Conservation (phyloP, 768 basidiomycete genomes). For the Fibroporia radiculosa region DNA sequence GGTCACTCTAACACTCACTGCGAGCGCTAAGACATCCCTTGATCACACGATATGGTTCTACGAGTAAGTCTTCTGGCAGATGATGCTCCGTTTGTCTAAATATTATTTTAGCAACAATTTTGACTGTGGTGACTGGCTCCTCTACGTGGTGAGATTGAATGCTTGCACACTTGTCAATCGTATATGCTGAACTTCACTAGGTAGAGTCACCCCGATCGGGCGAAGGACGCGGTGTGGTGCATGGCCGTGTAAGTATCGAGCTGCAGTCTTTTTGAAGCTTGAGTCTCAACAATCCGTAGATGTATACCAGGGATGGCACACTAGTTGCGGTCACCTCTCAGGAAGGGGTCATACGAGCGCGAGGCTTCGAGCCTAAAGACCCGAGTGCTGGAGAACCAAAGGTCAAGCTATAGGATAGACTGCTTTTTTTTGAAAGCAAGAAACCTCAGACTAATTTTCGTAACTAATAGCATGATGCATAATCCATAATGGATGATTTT, state of each 20-base stretch:
- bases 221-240: constrained; percentile 61
- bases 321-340: constrained; percentile 74
- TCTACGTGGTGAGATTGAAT: constrained; percentile 64
- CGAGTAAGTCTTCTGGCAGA: constrained; percentile 34
- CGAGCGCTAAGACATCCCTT: constrained; percentile 46
- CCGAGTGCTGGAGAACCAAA: no score
- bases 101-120: constrained; percentile 48
- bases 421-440: no score
- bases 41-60: constrained; percentile 82
- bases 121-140: constrained; percentile 72
- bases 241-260: constrained; percentile 52
- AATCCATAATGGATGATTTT: no score
- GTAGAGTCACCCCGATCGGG: constrained; percentile 56
- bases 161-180: not conserved
- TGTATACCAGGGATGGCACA: constrained; percentile 60
- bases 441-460: no score
- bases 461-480: no score
- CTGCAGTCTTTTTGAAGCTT: not conserved
- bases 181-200: constrained; percentile 24
- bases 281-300: constrained; percentile 28
- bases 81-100: not conserved
- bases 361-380: not conserved
- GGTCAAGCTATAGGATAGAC: no score
- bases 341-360: constrained; percentile 68
- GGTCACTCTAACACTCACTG: not conserved